Conservation (phyloP, 2,329 filamentous ascomycete genomes). For the Aspergillus sp. region DNA sequence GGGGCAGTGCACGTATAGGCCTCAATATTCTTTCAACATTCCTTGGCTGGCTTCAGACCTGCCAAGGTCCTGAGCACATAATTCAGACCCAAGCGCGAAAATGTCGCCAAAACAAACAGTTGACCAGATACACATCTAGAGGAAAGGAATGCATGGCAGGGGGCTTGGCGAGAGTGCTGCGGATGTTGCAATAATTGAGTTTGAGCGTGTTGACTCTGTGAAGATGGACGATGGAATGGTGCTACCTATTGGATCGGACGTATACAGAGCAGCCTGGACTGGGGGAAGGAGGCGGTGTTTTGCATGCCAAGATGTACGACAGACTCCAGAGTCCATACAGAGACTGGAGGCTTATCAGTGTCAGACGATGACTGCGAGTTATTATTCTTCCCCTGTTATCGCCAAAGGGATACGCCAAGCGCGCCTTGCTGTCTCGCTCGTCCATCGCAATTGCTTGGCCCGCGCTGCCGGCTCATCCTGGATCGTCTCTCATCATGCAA, state of each 20-base stretch:
- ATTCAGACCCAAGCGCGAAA: not conserved
- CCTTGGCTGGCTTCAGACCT: too few relatives aligned
- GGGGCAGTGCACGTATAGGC: too few relatives aligned
- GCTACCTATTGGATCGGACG: slow-evolving; percentile 2
- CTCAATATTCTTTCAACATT: too few relatives aligned
- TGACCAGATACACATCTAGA: too few relatives aligned
- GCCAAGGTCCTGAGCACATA: not conserved
- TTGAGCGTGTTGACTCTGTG: not conserved
- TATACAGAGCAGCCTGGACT: slow-evolving; percentile 2
- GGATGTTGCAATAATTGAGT: slow-evolving; percentile 8
- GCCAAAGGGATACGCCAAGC: slow-evolving; percentile 7
- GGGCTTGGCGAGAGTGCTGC: slow-evolving; percentile 20
- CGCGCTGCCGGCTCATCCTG: not conserved
- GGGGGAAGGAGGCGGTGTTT: not conserved
- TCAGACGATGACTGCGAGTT: not conserved
- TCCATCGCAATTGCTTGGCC: slow-evolving; percentile 7
- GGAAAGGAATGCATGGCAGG: slow-evolving; percentile 28
- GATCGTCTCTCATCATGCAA: not conserved
- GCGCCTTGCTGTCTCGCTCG: not conserved
- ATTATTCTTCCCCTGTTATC: not conserved
- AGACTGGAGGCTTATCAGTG: not conserved
- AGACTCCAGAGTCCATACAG: not conserved
- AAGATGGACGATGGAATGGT: not conserved
- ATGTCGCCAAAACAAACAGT: not conserved
- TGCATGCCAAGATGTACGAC: not conserved